phyloP scores from a whole-genome alignment of 768 basidiomycete genomes.

The Tulasnella sp. region DNA sequence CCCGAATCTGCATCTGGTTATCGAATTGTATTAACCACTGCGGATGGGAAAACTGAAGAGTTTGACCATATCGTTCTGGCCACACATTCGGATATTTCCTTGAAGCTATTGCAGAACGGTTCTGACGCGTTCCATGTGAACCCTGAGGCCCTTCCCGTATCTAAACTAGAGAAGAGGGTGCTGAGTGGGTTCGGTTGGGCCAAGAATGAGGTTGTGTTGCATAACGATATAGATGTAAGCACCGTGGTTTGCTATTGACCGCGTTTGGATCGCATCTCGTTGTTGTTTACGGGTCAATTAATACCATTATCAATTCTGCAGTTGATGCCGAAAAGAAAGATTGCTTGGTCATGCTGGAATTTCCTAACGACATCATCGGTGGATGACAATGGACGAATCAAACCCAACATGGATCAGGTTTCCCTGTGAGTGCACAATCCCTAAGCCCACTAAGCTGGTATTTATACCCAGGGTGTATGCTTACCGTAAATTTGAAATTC shows the following conservation, averaged over 20 bases:
- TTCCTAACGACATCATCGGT: conserved; percentile 46
- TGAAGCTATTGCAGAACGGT: conserved; percentile 37
- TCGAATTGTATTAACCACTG: conserved; percentile 36
- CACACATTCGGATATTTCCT: conserved; percentile 54
- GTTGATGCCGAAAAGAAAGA: conserved; percentile 51
- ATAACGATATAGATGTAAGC: conserved; percentile 42
- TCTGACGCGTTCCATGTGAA: too few species aligned
- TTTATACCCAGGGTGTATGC: too few species aligned
- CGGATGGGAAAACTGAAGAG: conserved; percentile 30
- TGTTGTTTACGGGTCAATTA: too few species aligned
- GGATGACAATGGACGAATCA: conserved; percentile 26
- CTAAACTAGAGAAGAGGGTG: conserved; percentile 40
- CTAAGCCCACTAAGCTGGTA: conserved; percentile 5
- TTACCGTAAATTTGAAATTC: background rate
- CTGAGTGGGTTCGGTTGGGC: conserved; percentile 53
- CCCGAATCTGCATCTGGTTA: background rate
- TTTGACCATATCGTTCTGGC: conserved; percentile 67
- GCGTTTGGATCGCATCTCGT: too few species aligned
- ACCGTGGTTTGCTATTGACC: background rate
- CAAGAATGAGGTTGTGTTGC: conserved; percentile 52
- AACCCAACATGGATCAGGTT: conserved; percentile 44
- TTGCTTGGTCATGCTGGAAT: conserved; percentile 71
- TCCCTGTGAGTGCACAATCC: conserved; percentile 37
- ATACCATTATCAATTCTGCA: too few species aligned
- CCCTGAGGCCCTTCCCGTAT: too few species aligned